Base-by-base conservation (phyloP, 148 eudicot species). In the Fallopia convolvulus region DNA sequence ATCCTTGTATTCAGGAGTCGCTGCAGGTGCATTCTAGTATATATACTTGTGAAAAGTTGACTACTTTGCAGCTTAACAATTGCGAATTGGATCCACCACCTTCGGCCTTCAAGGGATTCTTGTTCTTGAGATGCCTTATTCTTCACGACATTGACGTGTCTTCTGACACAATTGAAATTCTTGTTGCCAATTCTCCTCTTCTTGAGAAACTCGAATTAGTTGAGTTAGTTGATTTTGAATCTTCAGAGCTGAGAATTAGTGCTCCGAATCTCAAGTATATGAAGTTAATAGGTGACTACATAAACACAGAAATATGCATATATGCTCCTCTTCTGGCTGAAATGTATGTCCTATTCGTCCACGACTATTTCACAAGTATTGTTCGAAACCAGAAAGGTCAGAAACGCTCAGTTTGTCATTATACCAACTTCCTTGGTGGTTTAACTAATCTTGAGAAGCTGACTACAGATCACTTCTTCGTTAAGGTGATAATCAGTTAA, bases 1-100 rank as follows among this genome's bases (percentile, higher is more conserved):
- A 90, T 85, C 88, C 78, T 83, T 88, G 18, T 56, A 2, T 2
- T 6, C 5, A 41, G 7, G 44, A 13, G 5, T 13, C 56, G 5
- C 78, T 90, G 81, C 26, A 88, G 88, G 44, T 41, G 44, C 5
- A 26, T 6, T 85, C 88, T 70, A 84, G 87, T 79, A 53, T 91
- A 30, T 91, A 85, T 60, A 82, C 85, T 47, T 89, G 81, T 79
- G 74, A 50, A 30, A 87, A 86, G 52, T 68, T 91, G 83, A 80
- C 81, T 26, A 81, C 79, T 71, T 85, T 91, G 82, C 91, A 89
- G 84, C 88, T 89, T 39, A 80, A 85, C 72, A 86, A 88, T 21
- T 91, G 92, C 79, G 91, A 89, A 74, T 78, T 91, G 82, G 86
- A 87, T 76, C 91, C 90, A 15, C 90, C 96, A 0, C 74, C 79